A percentile compares a stretch with the other conserved stretches of the same genome.
These are phyloP conservation scores for Zygoascus tannicola DNA, from an alignment of 805 yeast genomes.

Conservation along the genomic window DNA sequence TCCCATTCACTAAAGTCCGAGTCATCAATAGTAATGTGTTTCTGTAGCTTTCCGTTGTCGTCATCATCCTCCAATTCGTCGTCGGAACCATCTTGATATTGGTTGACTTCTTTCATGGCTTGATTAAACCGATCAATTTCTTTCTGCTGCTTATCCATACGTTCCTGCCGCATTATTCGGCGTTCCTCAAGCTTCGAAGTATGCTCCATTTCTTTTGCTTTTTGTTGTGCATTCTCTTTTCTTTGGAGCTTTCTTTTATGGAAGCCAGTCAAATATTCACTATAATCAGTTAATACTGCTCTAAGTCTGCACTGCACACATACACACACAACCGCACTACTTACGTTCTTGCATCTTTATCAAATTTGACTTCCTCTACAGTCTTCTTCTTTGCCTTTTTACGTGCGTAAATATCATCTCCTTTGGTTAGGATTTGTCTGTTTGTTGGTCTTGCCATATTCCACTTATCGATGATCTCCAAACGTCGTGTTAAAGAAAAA, in stretches of 20 bases:
- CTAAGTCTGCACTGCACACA: too few relatives aligned
- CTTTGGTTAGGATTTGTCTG: constrained; percentile 72
- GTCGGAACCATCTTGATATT: constrained; percentile 21
- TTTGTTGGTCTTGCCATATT: constrained; percentile 31
- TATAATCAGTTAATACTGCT: too few relatives aligned
- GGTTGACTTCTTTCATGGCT: constrained; percentile 31
- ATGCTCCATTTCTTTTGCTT: constrained; percentile 67
- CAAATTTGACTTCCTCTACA: constrained; percentile 79
- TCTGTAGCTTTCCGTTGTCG: constrained; percentile 9
- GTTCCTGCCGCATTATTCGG: constrained; percentile 57
- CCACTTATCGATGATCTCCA: too few relatives aligned
- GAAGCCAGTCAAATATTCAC: constrained; percentile 85
- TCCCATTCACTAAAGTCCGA: constrained; percentile 35
- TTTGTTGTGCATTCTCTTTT: constrained; percentile 75
- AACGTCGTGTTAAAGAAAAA: too few relatives aligned
- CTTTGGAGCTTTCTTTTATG: constrained; percentile 88
- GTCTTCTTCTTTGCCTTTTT: constrained; percentile 56
- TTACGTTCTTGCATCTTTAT: constrained; percentile 57
- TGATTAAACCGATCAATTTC: constrained; percentile 52
- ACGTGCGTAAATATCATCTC: constrained; percentile 71
- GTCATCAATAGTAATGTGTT: constrained; percentile 23
- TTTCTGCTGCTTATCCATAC: constrained; percentile 54
- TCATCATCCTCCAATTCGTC: constrained; percentile 15
- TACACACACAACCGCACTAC: constrained; percentile 12
- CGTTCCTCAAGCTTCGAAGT: constrained; percentile 68